Base-by-base conservation (phyloP, 1,284 basidiomycete species). In the Psilocybe mexicana region DNA sequence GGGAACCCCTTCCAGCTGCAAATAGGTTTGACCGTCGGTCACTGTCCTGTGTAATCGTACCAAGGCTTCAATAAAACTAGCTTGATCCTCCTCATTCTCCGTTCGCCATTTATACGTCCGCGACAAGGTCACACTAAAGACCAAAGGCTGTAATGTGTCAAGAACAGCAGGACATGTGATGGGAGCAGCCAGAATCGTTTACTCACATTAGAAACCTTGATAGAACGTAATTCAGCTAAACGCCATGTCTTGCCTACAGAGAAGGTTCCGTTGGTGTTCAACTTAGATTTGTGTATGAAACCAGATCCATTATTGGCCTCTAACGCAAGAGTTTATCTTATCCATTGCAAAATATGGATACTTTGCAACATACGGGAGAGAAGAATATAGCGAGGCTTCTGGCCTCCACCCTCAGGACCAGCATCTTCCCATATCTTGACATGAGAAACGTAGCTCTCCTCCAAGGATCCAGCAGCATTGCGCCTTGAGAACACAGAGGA, bases 241-340 rank as follows among this genome's bases (percentile, higher is more conserved):
- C 82, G 85, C 97, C 97, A 99, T 7, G 96, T 95, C 79, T 99
- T 99, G 24, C 97, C 97, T 55, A 98, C 93, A 23, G 95, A 98
- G 76, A 97, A 99, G 0, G 92, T 87, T 40, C 93, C 92, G 69
- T 98, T 99, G 40, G 90, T 88, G 72, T 99, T 99, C 59, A 94
- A 76, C 74, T 98, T 98, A 6, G 95, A 94, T 74, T 99, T 99
- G 82, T 99, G 94, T 25, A 98, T 81, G 68, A 89, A 87, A 6
- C 88, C 91, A 58, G 77, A 75, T 40, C 87, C 86, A 64, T 82
- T 81, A 65, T 72, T 79, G 6, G 85, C 79, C 72, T 88, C 92
- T 93, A 60, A 54, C 43, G 46, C 56, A 52, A 64, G 33, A 60
- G 56, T 63, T 58, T 47, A 60, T 40, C 47, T 62, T 45, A 36